Conservation (phyloP, 169 alveolate genomes). For the Plasmodium vivax region DNA sequence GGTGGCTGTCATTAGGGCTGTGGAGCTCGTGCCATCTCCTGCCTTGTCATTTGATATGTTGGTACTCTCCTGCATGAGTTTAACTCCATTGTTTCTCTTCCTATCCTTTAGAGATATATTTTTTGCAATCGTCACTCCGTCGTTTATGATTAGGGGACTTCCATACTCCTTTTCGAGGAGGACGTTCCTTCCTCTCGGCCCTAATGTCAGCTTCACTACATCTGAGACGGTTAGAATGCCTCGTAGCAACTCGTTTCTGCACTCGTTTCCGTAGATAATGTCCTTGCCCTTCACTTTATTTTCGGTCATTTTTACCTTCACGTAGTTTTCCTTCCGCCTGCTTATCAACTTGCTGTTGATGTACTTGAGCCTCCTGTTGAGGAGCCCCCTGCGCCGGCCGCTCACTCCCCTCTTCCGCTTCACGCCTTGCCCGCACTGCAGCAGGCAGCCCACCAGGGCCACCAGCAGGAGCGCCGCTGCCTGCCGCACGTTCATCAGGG, state of each 20-base stretch:
- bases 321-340: conserved; percentile 68
- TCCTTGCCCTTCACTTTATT: conserved; percentile 78
- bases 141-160: conserved; percentile 90
- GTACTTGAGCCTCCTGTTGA: conserved; percentile 25
- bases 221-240: conserved; percentile 89
- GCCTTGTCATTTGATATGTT: conserved; percentile 91
- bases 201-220: conserved; percentile 90
- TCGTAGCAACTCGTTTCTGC: conserved; percentile 85
- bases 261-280: conserved; percentile 85
- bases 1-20: conserved; percentile 91
- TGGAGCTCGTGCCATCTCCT: conserved; percentile 93
- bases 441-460: neutral
- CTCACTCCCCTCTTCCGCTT: neutral
- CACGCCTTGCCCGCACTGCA: conserved; percentile 4
- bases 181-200: conserved; percentile 92
- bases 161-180: conserved; percentile 91
- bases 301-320: conserved; percentile 45
- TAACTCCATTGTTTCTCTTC: conserved; percentile 90
- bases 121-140: conserved; percentile 93
- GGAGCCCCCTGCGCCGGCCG: neutral
- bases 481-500: neutral
- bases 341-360: conserved; percentile 67
- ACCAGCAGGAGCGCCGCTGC: neutral
- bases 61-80: conserved; percentile 91
- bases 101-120: conserved; percentile 88